Conservation (phyloP, 257 asterid species). For the Craterostigma plantagineum region DNA sequence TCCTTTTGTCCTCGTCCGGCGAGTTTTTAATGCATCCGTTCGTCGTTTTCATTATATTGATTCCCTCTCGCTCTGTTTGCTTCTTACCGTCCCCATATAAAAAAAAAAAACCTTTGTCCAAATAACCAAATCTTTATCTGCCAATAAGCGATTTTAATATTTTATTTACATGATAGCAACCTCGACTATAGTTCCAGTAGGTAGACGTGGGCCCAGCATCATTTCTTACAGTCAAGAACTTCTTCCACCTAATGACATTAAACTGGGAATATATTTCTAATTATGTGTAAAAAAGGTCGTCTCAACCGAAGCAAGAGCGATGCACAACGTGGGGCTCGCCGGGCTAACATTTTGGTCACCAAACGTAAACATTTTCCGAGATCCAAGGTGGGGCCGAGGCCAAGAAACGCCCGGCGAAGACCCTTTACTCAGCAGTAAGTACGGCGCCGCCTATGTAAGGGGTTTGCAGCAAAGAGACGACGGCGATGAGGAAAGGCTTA, state of each 20-base stretch:
- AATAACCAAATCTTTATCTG: too few species aligned
- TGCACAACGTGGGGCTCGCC: slow-evolving; percentile 85
- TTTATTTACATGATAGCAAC: too few species aligned
- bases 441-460: slow-evolving; percentile 37
- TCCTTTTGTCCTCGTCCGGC: background rate
- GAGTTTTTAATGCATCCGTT: too few species aligned
- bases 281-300: slow-evolving; percentile 44
- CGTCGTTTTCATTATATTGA: background rate
- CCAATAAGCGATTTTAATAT: too few species aligned
- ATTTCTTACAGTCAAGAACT: too few species aligned
- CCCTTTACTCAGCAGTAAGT: slow-evolving; percentile 46
- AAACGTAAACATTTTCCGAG: slow-evolving; percentile 73
- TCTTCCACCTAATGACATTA: too few species aligned
- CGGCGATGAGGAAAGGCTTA: slow-evolving; percentile 41
- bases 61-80: background rate
- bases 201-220: too few species aligned
- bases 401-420: slow-evolving; percentile 98
- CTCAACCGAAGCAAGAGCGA: slow-evolving; percentile 92
- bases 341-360: slow-evolving; percentile 97
- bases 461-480: slow-evolving; percentile 64
- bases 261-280: background rate
- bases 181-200: too few species aligned
- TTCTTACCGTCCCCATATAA: too few species aligned
- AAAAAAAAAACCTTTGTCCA: too few species aligned
- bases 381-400: slow-evolving; percentile 98